Percentiles rank a stretch among this genome's conserved stretches.
Conservation (phyloP, 2,329 filamentous ascomycete species). For the Chalaropsis ovoidea region DNA sequence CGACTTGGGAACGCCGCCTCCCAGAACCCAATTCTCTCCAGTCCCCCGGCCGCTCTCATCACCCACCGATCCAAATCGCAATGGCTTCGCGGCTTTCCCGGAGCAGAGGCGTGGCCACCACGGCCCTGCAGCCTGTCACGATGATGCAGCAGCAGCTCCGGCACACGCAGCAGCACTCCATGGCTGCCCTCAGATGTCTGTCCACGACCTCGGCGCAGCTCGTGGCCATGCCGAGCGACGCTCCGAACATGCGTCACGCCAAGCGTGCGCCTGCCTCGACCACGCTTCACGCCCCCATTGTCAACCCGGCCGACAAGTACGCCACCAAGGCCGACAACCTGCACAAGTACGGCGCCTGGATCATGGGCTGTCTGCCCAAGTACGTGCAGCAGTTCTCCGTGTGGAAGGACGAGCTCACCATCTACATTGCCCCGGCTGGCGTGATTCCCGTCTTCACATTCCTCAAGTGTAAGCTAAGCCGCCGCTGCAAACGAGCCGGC, state of each 20-base stretch:
- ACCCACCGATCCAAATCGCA: constrained; percentile 7
- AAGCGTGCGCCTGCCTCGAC: constrained; percentile 48
- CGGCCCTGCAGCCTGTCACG: constrained; percentile 46
- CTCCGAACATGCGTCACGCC: constrained; percentile 57
- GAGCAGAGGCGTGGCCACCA: constrained; percentile 46
- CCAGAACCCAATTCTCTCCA: too few relatives aligned
- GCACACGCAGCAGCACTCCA: constrained; percentile 33
- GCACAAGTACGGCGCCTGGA: constrained; percentile 90
- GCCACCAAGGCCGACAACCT: constrained; percentile 74
- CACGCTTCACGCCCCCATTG: constrained; percentile 59
- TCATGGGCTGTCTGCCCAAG: constrained; percentile 94
- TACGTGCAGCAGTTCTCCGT: constrained; percentile 99
- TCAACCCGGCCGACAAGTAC: constrained; percentile 92
- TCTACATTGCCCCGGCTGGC: constrained; percentile 80
- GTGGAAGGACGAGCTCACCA: constrained; percentile 97
- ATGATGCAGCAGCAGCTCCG: constrained; percentile 24
- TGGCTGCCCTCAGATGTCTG: constrained; percentile 27
- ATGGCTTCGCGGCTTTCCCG: constrained; percentile 37
- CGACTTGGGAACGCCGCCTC: not conserved
- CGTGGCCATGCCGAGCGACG: constrained; percentile 51
- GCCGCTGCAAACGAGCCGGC: constrained; percentile 69
- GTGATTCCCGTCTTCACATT: constrained; percentile 88
- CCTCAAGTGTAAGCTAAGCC: constrained; percentile 56
- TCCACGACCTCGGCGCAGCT: constrained; percentile 38
- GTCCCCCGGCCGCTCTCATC: not conserved